Base-by-base conservation (phyloP, 306 rosid species). In the Vigna reflexopilosa region DNA sequence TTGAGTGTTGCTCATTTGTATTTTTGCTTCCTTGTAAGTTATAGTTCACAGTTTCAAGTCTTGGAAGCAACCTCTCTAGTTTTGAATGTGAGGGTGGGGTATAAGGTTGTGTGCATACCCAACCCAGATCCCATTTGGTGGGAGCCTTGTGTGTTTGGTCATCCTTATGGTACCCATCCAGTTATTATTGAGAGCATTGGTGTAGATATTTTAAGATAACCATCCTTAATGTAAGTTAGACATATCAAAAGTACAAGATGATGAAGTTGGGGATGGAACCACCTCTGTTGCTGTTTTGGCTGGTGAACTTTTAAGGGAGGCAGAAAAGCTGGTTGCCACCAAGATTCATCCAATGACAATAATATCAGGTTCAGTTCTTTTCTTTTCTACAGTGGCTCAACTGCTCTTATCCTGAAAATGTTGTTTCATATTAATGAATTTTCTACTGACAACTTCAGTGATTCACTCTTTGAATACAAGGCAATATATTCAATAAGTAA, bases 201-300 rank as follows among this genome's bases (percentile, higher is more conserved):
- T 61, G 11, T 38, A 34, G 48, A 12, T 26, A 44, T 36, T 16
- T 13, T 58, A 32, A 72, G 49, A 47, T 64, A 44, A 55, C 38
- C 36, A 68, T 88, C 90, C 92, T 91, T 90, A 85, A 92, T 75
- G 52, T 62, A 79, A 51, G 66, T 77, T 62, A 92, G 99, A 96
- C 79, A 91, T 96, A 79, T 96, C 98, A 73, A 96, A 96, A 91
- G 99, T 93, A 77, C 99, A 96, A 90, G 99, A 96, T 78, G 98
- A 93, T 81, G 98, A 96, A 84, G 99, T 96, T 85, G 99, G 99
- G 54, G 98, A 93, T 75, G 99, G 99, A 73, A 93, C 99, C 67
- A 96, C 99, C 69, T 96, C 98, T 48, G 99, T 96, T 82, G 99
- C 93, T 85, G 98, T 96, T 52, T 82, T 96, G 88, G 99, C 99